Base-by-base conservation (phyloP, 495 filamentous ascomycete species). In the Massariosphaeria phaeospora region DNA sequence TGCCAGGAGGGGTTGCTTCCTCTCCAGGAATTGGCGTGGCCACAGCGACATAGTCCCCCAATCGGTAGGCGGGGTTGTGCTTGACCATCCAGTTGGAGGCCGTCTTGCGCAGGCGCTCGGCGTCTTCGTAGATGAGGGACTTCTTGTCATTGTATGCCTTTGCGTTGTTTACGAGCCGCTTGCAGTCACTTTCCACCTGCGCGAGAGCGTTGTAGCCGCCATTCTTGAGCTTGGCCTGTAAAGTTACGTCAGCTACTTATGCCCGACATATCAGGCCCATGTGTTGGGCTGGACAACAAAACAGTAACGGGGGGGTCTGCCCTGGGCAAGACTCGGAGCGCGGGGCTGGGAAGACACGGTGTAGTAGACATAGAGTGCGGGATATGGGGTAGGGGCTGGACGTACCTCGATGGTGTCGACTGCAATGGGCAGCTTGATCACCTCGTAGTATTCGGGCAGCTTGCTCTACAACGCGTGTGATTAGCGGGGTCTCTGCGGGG, bases 91-190 rank as follows among this genome's bases (percentile, higher is more conserved):
- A 83, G 63, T 84, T 87, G 65, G 80, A 86, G 15, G 86, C 72
- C 18, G 82, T 77, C 66, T 90, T 90, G 12, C 86, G 76, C 25
- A 90, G 74, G 23, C 84, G 79, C 61, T 90, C 86, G 1, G 86
- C 85, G 66, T 90, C 86, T 4, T 83, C 80, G 64, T 81, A 88
- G 24, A 84, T 70, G 31, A 80, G 69, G 1, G 84, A 83, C 18
- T 71, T 73, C 62, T 79, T 82, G 43, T 80, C 74, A 61, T 88
- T 87, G 68, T 75, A 86, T 20, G 81, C 76, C 63, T 89, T 89
- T 5, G 85, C 84, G 65, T 89, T 90, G 31, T 75, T 75, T 51
- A 90, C 79, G 73, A 90, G 79, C 35, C 84, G 84, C 70, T 89
- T 89, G 60, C 88, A 76, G 61, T 86, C 85, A 61, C 80, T 79